Base-by-base conservation (phyloP, 352 stramenopile species). In the Heterotrichella gracilis region DNA sequence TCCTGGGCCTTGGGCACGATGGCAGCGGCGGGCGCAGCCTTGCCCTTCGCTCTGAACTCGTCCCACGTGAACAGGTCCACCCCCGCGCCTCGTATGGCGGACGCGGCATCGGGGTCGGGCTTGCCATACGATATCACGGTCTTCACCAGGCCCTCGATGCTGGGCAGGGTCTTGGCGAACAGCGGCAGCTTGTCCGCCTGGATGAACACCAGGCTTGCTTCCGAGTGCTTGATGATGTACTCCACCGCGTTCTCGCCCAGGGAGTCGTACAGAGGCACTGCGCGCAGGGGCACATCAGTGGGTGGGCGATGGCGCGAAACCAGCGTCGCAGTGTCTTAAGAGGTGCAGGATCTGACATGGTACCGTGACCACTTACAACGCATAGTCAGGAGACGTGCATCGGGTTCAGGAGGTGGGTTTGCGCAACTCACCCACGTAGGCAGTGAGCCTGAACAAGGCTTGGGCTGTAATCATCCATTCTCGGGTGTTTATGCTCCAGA, bases 241-340 rank as follows among this genome's bases (percentile, higher is more conserved):
- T 20, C 13, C 1, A 70, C 68, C 4, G 68, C 68, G 0, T 70
- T 25, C 1, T 19, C 2, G 23, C 68, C 25, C n/a, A n/a, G n/a
- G n/a, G n/a, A n/a, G n/a, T n/a, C n/a, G 76, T 90, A 92, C 39
- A 90, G 78, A 3, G 82, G 82, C 25, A 85, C 83, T 0, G 84
- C 85, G 0, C n/a, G n/a, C n/a, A n/a, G n/a, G n/a, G n/a, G 2
- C 69, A 25, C 32, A 63, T 4, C 23, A 72, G 1, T 20, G 20
- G 69, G n/a, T 40, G 69, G 64, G 69, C 68, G 2, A 25, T 25
- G 19, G 68, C 39, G 19, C 69, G 69, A 4, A 72, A 42, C 25
- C 69, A 64, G 14, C 69, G 42, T 24, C 69, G 40, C 22, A 72
- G 22, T n/a, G n/a, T n/a, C 25, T 72, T 25, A 0, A 72, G 40